These are phyloP conservation scores for Gleditsia sinensis DNA, from an alignment of 306 rosid species.

Conservation along the genomic window DNA sequence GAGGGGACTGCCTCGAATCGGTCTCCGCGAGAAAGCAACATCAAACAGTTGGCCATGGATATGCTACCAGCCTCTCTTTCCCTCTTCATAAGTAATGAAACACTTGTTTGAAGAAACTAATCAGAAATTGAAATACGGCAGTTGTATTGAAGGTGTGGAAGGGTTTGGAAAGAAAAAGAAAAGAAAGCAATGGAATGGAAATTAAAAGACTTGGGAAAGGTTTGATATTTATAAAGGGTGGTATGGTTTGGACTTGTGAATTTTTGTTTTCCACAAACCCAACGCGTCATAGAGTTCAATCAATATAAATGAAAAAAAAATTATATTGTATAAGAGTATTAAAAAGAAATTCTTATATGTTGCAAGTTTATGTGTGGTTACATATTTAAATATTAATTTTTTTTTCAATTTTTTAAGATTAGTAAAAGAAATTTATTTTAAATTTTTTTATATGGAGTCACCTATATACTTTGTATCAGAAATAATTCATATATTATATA, in stretches of 20 bases:
- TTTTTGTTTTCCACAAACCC: not conserved
- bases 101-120: not conserved
- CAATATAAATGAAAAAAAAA: not conserved
- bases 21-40: constrained; percentile 67
- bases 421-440: no score
- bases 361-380: no score
- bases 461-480: no score
- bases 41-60: constrained; percentile 84
- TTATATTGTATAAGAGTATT: not conserved
- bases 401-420: no score
- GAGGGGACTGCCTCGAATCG: not conserved
- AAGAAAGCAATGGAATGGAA: constrained; percentile 33
- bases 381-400: not conserved
- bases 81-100: constrained; percentile 63
- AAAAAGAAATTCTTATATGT: not conserved
- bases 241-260: not conserved
- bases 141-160: not conserved
- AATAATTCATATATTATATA: no score
- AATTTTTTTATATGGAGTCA: no score
- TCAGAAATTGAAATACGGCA: not conserved
- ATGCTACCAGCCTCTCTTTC: constrained; percentile 59
- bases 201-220: constrained; percentile 18
- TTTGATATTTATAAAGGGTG: constrained; percentile 43
- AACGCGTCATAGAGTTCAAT: constrained; percentile 8
- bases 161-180: not conserved